phyloP scores from a whole-genome alignment of 2,329 filamentous ascomycete genomes.

The Fusarium illudens region DNA sequence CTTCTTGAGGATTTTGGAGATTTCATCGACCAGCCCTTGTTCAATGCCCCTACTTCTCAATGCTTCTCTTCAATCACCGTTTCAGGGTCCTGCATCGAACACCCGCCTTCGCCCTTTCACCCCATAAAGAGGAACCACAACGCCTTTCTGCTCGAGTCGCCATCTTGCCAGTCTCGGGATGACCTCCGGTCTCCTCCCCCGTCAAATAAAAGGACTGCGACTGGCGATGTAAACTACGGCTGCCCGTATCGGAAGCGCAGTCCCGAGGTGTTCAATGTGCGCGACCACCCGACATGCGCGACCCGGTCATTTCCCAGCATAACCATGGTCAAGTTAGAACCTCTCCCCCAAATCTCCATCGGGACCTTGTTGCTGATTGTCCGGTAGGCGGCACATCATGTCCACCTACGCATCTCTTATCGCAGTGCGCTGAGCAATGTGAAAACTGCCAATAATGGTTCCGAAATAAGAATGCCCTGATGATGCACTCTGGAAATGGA shows the following conservation, averaged over 20 bases:
- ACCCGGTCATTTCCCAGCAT: background rate
- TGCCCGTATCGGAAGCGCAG: conserved; percentile 3
- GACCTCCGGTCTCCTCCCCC: background rate
- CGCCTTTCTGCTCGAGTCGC: background rate
- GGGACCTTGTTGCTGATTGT: background rate
- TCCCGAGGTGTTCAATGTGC: background rate
- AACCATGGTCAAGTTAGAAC: conserved; percentile 1
- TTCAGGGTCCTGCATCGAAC: background rate
- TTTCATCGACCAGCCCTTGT: background rate
- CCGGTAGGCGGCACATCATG: background rate
- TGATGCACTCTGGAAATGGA: background rate
- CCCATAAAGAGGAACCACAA: background rate
- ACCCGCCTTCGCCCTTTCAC: background rate
- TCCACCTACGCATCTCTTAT: background rate
- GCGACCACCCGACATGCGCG: background rate
- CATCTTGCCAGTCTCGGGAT: background rate
- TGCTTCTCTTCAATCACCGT: background rate
- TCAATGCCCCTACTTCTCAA: background rate
- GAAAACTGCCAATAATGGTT: background rate
- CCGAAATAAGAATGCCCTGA: background rate
- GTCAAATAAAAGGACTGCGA: background rate
- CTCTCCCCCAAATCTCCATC: background rate
- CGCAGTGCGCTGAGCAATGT: background rate
- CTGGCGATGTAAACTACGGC: background rate
- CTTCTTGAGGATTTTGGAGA: background rate